These are phyloP conservation scores for Dendrothele bispora DNA, from an alignment of 768 basidiomycete genomes.

Conservation along the genomic window DNA sequence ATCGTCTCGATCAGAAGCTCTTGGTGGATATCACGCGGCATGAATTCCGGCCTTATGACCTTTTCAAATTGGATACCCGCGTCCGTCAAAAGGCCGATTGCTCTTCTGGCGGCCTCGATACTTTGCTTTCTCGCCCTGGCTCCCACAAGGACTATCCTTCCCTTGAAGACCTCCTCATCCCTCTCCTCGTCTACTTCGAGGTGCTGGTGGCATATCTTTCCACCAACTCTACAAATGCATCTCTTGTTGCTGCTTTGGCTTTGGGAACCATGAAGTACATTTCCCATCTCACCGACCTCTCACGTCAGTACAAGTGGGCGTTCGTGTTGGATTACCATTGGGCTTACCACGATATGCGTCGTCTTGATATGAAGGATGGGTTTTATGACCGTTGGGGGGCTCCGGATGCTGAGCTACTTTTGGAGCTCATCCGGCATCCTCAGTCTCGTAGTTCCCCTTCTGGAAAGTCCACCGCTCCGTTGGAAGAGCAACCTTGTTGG, in stretches of 20 bases:
- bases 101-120: not conserved
- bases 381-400: slow-evolving; percentile 8
- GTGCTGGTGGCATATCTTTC: not conserved
- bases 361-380: slow-evolving; percentile 10
- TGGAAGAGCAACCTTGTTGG: slow-evolving; percentile 10
- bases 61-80: not conserved
- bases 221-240: not conserved
- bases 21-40: not conserved
- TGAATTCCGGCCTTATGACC: not conserved
- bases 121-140: not conserved
- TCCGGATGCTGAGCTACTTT: slow-evolving; percentile 9
- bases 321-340: slow-evolving; percentile 13
- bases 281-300: slow-evolving; percentile 11
- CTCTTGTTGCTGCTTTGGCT: not conserved
- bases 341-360: slow-evolving; percentile 9
- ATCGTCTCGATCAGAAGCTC: not conserved
- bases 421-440: slow-evolving; percentile 3
- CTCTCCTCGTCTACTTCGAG: not conserved
- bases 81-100: not conserved
- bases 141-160: not conserved
- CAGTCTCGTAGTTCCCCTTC: not conserved
- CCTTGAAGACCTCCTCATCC: not conserved
- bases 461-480: not conserved
- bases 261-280: not conserved
- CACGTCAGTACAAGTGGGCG: slow-evolving; percentile 12